Evolutionary conservation across 768 basidiomycete genomes (phyloP), one percentile per base, ranked within the genome.

Genomic region (Lentinula edodes): DNA sequence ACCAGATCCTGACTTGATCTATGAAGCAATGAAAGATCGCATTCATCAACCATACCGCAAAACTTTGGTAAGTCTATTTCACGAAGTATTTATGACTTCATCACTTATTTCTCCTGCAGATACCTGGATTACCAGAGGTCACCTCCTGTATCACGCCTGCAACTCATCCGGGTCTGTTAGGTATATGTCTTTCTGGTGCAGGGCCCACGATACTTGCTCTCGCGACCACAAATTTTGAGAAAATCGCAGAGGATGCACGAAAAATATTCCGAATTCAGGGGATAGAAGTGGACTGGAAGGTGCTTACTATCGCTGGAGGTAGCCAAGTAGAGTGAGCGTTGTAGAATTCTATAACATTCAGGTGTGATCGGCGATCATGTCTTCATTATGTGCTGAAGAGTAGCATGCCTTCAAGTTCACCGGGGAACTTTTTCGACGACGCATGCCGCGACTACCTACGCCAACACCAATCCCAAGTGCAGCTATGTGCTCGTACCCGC

Each of bases 21-120:
- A 96, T 73, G 96, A 98, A 71, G 96, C 96, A 1, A 98, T 98
- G 97, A 96, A 98, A 70, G 97, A 99, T 75, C 87, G 91, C 57
- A 83, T 99, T 13, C 97, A 99, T 72, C 97, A 99, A 71, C 97
- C 97, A 1, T 98, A 98, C 72, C 87, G 97, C 35, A 93, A 89
- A 74, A 73, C 80, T 32, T 80, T 99, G 61, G 95, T 95, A 70
- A 43, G 89, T 77, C 35, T 54, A 34, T 38, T 20, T 51, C 62
- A 39, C 38, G 6, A 9, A 23, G 46, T 4, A 20, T 32, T 32
- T 16, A 10, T 61, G 8, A 34, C 35, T 56, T 46, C 28, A 20
- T 45, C 42, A 38, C 34, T 61, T n/a, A 57, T 18, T 35, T 42
- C 36, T 13, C 35, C 1, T 57, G 9, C 70, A 98, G 95, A 96